phyloP scores from a whole-genome alignment of 805 yeast genomes.

The Ogataea allantospora region DNA sequence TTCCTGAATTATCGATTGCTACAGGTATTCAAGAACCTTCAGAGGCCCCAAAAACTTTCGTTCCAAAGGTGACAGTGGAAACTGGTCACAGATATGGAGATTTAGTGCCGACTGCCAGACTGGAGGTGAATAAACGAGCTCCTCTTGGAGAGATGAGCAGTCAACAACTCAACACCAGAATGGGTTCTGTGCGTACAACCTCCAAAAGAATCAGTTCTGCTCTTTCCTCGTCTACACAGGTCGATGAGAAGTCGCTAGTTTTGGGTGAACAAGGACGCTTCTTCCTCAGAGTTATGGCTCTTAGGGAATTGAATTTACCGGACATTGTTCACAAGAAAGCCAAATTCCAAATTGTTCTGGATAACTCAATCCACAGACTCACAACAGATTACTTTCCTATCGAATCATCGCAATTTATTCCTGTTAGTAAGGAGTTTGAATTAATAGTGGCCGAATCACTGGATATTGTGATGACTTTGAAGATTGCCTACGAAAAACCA shows the following conservation, averaged over 20 bases:
- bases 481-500: slow-evolving; percentile 56
- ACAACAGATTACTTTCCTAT: slow-evolving; percentile 50
- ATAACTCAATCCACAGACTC: slow-evolving; percentile 80
- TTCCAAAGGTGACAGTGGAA: slow-evolving; percentile 1
- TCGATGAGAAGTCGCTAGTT: slow-evolving; percentile 13
- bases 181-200: slow-evolving; percentile 1
- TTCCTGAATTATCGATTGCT: slow-evolving; percentile 33
- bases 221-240: slow-evolving; percentile 8
- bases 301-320: slow-evolving; percentile 47
- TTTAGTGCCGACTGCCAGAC: slow-evolving; percentile 19
- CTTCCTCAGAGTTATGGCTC: slow-evolving; percentile 48
- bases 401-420: slow-evolving; percentile 26
- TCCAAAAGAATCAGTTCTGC: slow-evolving; percentile 9
- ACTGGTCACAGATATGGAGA: slow-evolving; percentile 22
- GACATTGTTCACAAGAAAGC: slow-evolving; percentile 46
- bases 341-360: slow-evolving; percentile 54
- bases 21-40: slow-evolving; percentile 14
- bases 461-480: slow-evolving; percentile 70
- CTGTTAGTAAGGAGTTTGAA: slow-evolving; percentile 76
- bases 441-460: slow-evolving; percentile 58
- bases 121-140: slow-evolving; percentile 7
- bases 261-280: slow-evolving; percentile 47
- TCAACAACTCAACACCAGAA: neutral
- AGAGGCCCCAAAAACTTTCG: neutral
- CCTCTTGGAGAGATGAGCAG: neutral